Percentiles rank a stretch among this genome's conserved stretches.
Evolutionary conservation across 2,329 filamentous ascomycete genomes (phyloP).

Genomic region (Sarocladium brachiariae): DNA sequence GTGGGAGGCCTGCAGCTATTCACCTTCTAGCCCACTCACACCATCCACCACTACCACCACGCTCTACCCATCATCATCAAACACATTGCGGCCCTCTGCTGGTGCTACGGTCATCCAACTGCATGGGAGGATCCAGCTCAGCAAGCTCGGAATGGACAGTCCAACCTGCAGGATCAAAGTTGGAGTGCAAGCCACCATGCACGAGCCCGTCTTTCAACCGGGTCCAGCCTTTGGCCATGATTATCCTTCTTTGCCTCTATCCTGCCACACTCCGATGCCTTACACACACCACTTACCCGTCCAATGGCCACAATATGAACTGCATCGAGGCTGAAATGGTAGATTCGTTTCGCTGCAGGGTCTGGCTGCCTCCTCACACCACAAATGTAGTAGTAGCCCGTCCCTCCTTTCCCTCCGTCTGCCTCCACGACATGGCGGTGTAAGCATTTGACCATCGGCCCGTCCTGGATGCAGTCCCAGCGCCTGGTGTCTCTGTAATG

Average conservation of each 20-base stretch:
- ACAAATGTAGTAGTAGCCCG: not conserved
- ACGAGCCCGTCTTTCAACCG: not conserved
- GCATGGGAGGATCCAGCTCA: too few relatives aligned
- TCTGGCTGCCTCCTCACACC: conserved; percentile 1
- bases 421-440: too few relatives aligned
- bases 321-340: too few relatives aligned
- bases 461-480: not conserved
- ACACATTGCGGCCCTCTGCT: too few relatives aligned
- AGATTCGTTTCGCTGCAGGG: too few relatives aligned
- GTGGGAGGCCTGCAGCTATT: not conserved
- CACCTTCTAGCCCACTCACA: not conserved
- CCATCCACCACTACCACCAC: not conserved
- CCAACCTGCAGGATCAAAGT: too few relatives aligned
- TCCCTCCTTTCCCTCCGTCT: not conserved
- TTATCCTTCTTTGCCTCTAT: not conserved
- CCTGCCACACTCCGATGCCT: not conserved
- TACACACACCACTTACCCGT: not conserved
- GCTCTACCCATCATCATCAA: too few relatives aligned
- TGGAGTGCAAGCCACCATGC: conserved; percentile 2
- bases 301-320: too few relatives aligned
- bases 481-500: not conserved
- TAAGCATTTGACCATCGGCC: not conserved
- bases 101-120: too few relatives aligned
- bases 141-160: too few relatives aligned
- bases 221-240: conserved; percentile 1